These are phyloP conservation scores for Zymoseptoria ardabiliae DNA, from an alignment of 2,329 filamentous ascomycete genomes.

Conservation along the genomic window DNA sequence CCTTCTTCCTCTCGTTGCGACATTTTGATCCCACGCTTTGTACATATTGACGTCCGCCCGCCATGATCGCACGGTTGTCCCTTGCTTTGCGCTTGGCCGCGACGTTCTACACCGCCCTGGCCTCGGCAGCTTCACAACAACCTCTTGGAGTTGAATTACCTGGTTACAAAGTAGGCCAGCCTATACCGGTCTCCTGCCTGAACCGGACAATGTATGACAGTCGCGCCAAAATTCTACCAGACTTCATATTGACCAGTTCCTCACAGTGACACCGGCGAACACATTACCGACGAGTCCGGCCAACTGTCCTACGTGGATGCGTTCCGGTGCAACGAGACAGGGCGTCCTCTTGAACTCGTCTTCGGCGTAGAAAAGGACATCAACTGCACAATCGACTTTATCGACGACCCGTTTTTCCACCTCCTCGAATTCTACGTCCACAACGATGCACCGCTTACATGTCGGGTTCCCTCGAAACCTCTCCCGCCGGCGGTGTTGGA, in stretches of 20 bases:
- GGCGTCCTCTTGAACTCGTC: conserved; percentile 69
- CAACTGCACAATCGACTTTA: conserved; percentile 74
- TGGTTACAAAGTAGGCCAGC: conserved; percentile 43
- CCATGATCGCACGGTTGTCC: conserved; percentile 19
- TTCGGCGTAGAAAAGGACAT: conserved; percentile 76
- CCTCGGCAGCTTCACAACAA: conserved; percentile 36
- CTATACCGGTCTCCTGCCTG: conserved; percentile 46
- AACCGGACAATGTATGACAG: conserved; percentile 44
- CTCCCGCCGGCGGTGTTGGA: conserved; percentile 35
- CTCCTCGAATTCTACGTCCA: conserved; percentile 96
- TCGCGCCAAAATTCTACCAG: no score
- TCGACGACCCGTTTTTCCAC: conserved; percentile 76
- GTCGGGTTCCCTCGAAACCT: conserved; percentile 77
- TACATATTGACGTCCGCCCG: conserved; percentile 5
- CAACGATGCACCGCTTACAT: conserved; percentile 86
- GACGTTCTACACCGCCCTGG: conserved; percentile 30
- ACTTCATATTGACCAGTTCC: no score
- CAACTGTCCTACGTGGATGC: conserved; percentile 91
- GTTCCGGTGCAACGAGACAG: conserved; percentile 81
- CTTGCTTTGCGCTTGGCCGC: conserved; percentile 24
- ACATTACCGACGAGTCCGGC: conserved; percentile 67
- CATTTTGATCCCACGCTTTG: not conserved
- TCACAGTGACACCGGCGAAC: conserved; percentile 74
- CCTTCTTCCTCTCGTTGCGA: not conserved
- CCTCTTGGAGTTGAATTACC: conserved; percentile 30